Evolutionary conservation across 2,329 filamentous ascomycete genomes (phyloP).

Genomic region (Fusarium subtropicale): DNA sequence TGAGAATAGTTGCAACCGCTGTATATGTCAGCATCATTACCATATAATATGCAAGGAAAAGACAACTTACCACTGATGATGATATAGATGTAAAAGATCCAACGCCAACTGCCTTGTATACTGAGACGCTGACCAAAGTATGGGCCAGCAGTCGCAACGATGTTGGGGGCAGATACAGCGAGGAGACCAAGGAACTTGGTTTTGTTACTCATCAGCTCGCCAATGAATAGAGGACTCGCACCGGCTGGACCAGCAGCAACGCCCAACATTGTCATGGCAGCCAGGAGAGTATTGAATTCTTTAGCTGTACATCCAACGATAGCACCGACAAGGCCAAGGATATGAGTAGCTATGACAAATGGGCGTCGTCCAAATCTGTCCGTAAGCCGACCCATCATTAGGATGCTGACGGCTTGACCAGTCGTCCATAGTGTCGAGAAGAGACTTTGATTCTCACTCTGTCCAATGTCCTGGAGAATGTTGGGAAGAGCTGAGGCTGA

Average conservation of each 20-base stretch:
- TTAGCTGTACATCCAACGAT: neutral
- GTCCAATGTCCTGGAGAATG: neutral
- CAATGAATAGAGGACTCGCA: neutral
- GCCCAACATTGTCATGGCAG: neutral
- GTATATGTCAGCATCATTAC: neutral
- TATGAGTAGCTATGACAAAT: neutral
- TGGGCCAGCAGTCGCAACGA: neutral
- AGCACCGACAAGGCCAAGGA: neutral
- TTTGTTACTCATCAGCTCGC: neutral
- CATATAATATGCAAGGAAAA: rapidly evolving
- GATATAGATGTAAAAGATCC: neutral
- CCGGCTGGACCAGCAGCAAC: neutral
- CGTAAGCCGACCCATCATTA: neutral
- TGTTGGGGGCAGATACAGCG: rapidly evolving
- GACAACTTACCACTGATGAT: neutral
- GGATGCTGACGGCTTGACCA: neutral
- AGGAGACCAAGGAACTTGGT: neutral
- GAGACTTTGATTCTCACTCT: neutral
- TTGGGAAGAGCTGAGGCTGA: neutral
- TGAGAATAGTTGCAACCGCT: neutral
- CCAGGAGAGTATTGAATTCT: neutral
- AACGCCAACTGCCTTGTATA: neutral
- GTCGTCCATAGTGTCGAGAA: neutral
- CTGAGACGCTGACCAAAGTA: neutral
- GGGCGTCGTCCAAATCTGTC: neutral